Conservation (phyloP, 2,329 filamentous ascomycete species). For the Colletotrichum falcatum region DNA sequence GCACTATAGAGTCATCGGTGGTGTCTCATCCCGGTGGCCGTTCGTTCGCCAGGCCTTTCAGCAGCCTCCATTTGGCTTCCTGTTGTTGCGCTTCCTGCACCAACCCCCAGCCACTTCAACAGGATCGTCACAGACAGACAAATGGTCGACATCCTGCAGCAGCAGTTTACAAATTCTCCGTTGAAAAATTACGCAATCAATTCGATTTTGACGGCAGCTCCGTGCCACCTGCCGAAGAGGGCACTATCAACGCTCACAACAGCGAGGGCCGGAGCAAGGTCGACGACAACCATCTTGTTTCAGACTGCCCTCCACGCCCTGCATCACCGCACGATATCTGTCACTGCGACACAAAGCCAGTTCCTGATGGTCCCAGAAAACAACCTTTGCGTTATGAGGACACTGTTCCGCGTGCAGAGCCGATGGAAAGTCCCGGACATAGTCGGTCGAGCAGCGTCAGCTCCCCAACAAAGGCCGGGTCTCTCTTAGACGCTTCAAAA, state of each 20-base stretch:
- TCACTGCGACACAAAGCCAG: not conserved
- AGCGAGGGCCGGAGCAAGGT: not conserved
- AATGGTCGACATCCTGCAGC: not conserved
- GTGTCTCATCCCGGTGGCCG: not conserved
- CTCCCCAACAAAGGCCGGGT: not conserved
- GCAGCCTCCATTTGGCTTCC: not conserved
- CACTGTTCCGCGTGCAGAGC: not conserved
- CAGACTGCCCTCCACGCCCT: not conserved
- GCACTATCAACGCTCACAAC: too few relatives aligned
- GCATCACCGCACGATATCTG: rapidly evolving
- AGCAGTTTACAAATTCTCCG: constrained; percentile 16
- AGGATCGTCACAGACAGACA: not conserved
- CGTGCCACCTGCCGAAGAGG: not conserved
- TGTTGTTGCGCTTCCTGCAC: constrained; percentile 18
- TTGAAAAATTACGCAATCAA: constrained; percentile 21
- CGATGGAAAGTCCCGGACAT: not conserved
- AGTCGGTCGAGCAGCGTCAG: not conserved
- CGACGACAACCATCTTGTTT: too few relatives aligned
- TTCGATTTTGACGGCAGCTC: not conserved
- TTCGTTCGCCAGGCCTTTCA: not conserved
- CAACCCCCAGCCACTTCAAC: constrained; percentile 12
- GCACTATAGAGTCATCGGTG: constrained; percentile 20
- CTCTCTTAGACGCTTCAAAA: not conserved
- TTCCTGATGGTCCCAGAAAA: not conserved
- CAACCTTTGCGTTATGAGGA: not conserved